Percentiles rank a stretch among this genome's conserved stretches.
Conservation (phyloP, 23 red algal genomes). For the Pyropia haitanensis region DNA sequence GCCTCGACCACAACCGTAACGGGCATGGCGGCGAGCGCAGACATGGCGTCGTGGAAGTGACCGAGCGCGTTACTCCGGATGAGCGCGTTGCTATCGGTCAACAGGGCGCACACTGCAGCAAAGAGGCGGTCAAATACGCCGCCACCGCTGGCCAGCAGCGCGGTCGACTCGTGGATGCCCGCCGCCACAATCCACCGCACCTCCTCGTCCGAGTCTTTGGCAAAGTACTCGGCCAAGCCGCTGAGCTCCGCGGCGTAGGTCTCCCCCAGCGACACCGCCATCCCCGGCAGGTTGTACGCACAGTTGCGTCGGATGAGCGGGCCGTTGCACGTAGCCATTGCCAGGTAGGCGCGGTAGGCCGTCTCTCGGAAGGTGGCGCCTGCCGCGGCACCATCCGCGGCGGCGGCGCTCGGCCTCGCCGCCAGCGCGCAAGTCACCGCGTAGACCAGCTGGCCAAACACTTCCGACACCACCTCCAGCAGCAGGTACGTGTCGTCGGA, state of each 20-base stretch:
- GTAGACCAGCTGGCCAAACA: slow-evolving; percentile 18
- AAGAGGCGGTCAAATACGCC: slow-evolving; percentile 1
- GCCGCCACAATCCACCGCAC: slow-evolving; percentile 21
- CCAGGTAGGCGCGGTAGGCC: not conserved
- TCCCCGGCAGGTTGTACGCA: slow-evolving; percentile 10
- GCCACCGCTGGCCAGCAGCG: not conserved
- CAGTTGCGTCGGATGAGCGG: slow-evolving; percentile 10
- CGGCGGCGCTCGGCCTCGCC: not conserved
- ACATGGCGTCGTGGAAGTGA: slow-evolving; percentile 8
- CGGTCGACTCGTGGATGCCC: slow-evolving; percentile 1
- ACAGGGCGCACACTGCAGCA: not conserved
- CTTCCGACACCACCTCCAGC: slow-evolving; percentile 13
- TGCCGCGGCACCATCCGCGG: not conserved
- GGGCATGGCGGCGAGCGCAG: not conserved
- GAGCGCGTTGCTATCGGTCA: slow-evolving; percentile 6
- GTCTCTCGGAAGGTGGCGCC: not conserved
- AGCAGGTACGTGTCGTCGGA: slow-evolving; percentile 6
- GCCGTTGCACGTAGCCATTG: slow-evolving; percentile 18
- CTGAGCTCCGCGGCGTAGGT: slow-evolving; percentile 2
- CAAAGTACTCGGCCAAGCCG: slow-evolving; percentile 4
- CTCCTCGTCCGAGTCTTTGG: slow-evolving; percentile 15
- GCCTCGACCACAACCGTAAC: not conserved
- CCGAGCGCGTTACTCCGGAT: slow-evolving; percentile 9
- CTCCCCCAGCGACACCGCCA: slow-evolving; percentile 6
- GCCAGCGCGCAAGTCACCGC: not conserved